Conservation (phyloP, 2,329 filamentous ascomycete species). For the Bimuria novae-zelandiae region DNA sequence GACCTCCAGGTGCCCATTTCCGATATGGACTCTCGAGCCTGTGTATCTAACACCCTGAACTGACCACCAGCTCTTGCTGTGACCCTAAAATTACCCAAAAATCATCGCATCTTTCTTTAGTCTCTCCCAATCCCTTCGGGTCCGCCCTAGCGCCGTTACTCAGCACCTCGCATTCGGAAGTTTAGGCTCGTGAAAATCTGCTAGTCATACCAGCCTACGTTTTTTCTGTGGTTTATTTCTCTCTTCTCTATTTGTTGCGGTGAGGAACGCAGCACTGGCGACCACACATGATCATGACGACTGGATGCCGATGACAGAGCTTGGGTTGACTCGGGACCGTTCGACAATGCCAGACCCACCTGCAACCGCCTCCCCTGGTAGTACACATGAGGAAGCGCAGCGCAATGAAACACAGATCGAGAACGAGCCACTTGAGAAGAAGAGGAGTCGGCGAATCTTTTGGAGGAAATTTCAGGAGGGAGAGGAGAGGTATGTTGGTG, state of each 20-base stretch:
- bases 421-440: neutral
- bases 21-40: neutral
- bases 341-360: constrained; percentile 13
- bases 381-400: too few relatives aligned
- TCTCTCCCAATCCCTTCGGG: constrained; percentile 11
- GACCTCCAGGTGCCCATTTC: neutral
- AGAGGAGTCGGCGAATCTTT: constrained; percentile 4
- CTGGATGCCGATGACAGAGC: neutral
- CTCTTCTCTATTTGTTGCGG: neutral
- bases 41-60: neutral
- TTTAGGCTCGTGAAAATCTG: neutral
- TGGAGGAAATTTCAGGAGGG: constrained; percentile 17
- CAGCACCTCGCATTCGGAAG: constrained; percentile 15
- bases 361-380: neutral
- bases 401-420: neutral
- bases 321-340: neutral
- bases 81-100: neutral
- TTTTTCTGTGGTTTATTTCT: neutral
- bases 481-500: constrained; percentile 20
- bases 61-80: too few relatives aligned
- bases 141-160: constrained; percentile 20
- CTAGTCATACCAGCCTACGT: neutral
- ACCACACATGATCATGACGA: neutral
- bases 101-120: too few relatives aligned
- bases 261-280: neutral